Percentiles rank a stretch among this genome's conserved stretches.
Conservation (phyloP, 257 asterid genomes). For the Solanum ossicruentum region DNA sequence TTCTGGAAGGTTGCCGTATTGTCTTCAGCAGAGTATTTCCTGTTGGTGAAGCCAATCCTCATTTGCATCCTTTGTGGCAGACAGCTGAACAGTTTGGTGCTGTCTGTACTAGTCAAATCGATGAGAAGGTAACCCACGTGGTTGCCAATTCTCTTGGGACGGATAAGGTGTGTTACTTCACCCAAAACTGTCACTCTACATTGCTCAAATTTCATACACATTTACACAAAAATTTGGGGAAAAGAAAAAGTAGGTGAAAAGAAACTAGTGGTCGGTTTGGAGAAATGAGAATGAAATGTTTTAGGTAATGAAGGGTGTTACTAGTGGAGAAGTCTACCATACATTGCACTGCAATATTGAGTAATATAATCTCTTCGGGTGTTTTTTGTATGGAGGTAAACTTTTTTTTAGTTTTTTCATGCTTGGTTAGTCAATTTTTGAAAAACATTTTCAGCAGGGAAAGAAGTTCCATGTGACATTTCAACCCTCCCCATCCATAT, state of each 20-base stretch:
- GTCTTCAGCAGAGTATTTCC: constrained; percentile 94
- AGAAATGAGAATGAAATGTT: neutral
- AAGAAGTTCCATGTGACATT: neutral
- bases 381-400: neutral
- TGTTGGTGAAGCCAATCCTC: constrained; percentile 88
- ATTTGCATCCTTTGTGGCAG: constrained; percentile 93
- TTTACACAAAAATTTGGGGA: neutral
- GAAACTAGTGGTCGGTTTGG: neutral
- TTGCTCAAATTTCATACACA: neutral
- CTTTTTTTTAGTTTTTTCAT: neutral
- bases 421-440: neutral
- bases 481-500: neutral
- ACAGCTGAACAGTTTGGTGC: constrained; percentile 98
- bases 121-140: constrained; percentile 95
- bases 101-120: constrained; percentile 67
- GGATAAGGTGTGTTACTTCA: constrained; percentile 54
- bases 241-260: neutral
- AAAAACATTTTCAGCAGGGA: neutral
- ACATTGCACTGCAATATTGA: neutral
- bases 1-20: constrained; percentile 80
- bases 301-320: neutral
- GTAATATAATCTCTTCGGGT: neutral
- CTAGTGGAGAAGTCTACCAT: neutral
- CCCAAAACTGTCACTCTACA: neutral
- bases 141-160: constrained; percentile 94